These are phyloP conservation scores for Boletus sensibilis DNA, from an alignment of 768 basidiomycete genomes.

Conservation along the genomic window DNA sequence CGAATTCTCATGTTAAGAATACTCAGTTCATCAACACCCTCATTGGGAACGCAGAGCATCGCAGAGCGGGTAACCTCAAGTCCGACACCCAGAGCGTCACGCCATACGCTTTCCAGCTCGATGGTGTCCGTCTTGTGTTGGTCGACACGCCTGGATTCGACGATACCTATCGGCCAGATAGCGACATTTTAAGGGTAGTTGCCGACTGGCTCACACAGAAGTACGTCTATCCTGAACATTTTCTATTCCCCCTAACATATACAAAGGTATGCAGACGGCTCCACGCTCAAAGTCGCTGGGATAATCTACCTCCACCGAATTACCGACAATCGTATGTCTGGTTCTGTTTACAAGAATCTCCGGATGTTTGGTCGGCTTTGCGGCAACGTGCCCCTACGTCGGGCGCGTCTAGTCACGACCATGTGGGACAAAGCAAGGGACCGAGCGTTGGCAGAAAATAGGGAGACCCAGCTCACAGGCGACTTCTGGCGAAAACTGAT, in stretches of 20 bases:
- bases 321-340: slow-evolving; percentile 35
- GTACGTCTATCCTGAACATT: background rate
- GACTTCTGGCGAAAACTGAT: slow-evolving; percentile 26
- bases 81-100: slow-evolving; percentile 14
- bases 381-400: slow-evolving; percentile 28
- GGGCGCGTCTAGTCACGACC: slow-evolving; percentile 37
- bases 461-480: slow-evolving; percentile 24
- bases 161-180: slow-evolving; percentile 17
- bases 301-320: slow-evolving; percentile 37
- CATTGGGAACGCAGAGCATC: background rate
- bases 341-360: slow-evolving; percentile 31
- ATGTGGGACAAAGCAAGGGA: slow-evolving; percentile 36
- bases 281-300: slow-evolving; percentile 23
- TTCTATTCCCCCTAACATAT: background rate
- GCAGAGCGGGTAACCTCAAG: background rate
- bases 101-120: background rate
- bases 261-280: slow-evolving; percentile 7
- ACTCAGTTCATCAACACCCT: slow-evolving; percentile 16
- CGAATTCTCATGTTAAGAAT: background rate
- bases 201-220: slow-evolving; percentile 21
- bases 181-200: slow-evolving; percentile 7
- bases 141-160: slow-evolving; percentile 25
- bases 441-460: background rate
- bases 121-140: slow-evolving; percentile 8
- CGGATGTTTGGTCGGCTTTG: slow-evolving; percentile 36